Percentiles rank a stretch among this genome's conserved stretches.
phyloP scores from a whole-genome alignment of 257 asterid species.

The Perilla frutescens region DNA sequence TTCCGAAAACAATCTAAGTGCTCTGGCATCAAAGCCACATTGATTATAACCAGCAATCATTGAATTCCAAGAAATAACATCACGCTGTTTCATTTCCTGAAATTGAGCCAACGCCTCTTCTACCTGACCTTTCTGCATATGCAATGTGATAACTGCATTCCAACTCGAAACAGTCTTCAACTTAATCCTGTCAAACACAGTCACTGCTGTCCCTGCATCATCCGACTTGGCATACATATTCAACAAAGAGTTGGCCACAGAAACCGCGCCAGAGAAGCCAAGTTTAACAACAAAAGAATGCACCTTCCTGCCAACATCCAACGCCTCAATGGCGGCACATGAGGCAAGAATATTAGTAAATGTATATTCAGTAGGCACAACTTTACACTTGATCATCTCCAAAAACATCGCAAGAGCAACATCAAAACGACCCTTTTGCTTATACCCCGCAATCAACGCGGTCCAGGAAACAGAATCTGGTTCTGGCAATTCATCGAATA shows the following conservation, averaged over 20 bases:
- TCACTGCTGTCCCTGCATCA: conserved; percentile 48
- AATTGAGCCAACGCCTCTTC: conserved; percentile 64
- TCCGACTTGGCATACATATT: conserved; percentile 88
- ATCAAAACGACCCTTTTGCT: conserved; percentile 52
- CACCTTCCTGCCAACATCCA: conserved; percentile 63
- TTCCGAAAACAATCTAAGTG: conserved; percentile 59
- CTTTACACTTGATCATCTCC: conserved; percentile 58
- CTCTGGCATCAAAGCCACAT: conserved; percentile 60
- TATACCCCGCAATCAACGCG: conserved; percentile 76
- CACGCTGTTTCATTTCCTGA: conserved; percentile 66
- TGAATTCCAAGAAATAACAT: conserved; percentile 80
- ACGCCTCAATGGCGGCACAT: conserved; percentile 58
- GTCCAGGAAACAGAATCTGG: conserved; percentile 92
- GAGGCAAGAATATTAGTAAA: conserved; percentile 71
- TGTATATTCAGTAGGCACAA: conserved; percentile 69
- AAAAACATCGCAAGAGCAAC: conserved; percentile 57
- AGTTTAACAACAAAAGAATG: conserved; percentile 74
- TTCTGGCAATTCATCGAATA: conserved; percentile 58
- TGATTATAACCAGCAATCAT: conserved; percentile 83
- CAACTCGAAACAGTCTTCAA: conserved; percentile 65
- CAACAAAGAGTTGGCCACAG: conserved; percentile 73
- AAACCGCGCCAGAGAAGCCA: conserved; percentile 55
- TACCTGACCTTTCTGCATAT: conserved; percentile 65
- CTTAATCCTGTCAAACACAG: conserved; percentile 59
- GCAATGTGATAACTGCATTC: conserved; percentile 67